Evolutionary conservation across 257 asterid genomes (phyloP).

Genomic region (Fraxinus excelsior): DNA sequence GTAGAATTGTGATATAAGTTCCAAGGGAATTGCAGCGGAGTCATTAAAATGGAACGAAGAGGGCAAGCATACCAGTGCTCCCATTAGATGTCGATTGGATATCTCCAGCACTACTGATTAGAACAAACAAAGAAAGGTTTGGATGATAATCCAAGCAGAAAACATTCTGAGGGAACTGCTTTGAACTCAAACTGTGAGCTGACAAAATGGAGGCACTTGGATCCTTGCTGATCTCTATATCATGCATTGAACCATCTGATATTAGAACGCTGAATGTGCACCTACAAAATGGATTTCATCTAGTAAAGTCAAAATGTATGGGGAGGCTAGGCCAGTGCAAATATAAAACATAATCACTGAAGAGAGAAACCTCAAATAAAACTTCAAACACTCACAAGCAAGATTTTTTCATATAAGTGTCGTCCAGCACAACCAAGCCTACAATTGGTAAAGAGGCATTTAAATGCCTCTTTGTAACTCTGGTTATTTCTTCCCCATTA

Average conservation of each 20-base stretch:
- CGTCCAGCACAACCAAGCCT: slow-evolving; percentile 71
- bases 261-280: slow-evolving; percentile 75
- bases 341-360: slow-evolving; percentile 21
- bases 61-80: slow-evolving; percentile 42
- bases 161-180: slow-evolving; percentile 57
- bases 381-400: slow-evolving; percentile 58
- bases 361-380: slow-evolving; percentile 16
- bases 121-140: slow-evolving; percentile 52
- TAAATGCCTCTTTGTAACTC: slow-evolving; percentile 69
- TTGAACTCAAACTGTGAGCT: slow-evolving; percentile 46
- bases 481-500: slow-evolving; percentile 88
- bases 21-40: slow-evolving; percentile 1
- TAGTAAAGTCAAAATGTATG: slow-evolving; percentile 22
- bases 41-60: slow-evolving; percentile 16
- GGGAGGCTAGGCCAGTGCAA: slow-evolving; percentile 25
- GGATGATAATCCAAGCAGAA: slow-evolving; percentile 82
- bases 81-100: slow-evolving; percentile 39
- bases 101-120: slow-evolving; percentile 56
- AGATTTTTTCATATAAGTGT: slow-evolving; percentile 53
- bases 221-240: slow-evolving; percentile 83
- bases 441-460: slow-evolving; percentile 63
- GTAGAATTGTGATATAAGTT: slow-evolving; percentile 20
- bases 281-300: slow-evolving; percentile 51
- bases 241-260: slow-evolving; percentile 81
- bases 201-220: slow-evolving; percentile 73